Conservation (phyloP, 768 basidiomycete genomes). For the Mycena sanguinolenta region DNA sequence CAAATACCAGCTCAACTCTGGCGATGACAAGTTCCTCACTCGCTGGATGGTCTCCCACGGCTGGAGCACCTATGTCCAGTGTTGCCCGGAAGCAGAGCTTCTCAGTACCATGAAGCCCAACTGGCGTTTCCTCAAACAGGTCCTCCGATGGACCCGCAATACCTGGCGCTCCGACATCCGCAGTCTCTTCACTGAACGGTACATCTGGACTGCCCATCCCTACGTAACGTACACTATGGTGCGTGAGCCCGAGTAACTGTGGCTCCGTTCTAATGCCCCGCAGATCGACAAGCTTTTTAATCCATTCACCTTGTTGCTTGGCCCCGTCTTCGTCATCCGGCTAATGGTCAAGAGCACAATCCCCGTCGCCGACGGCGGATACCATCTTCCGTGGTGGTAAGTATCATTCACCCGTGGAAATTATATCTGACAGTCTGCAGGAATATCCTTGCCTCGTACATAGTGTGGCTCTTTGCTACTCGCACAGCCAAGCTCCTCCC, state of each 20-base stretch:
- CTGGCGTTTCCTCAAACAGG: conserved; percentile 96
- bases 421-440: conserved; percentile 47
- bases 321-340: conserved; percentile 82
- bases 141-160: conserved; percentile 93
- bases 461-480: conserved; percentile 79
- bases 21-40: conserved; percentile 95
- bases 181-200: conserved; percentile 88
- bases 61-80: conserved; percentile 95
- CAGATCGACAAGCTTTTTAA: conserved; percentile 90
- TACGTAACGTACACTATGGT: conserved; percentile 97
- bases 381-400: conserved; percentile 87
- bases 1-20: conserved; percentile 95
- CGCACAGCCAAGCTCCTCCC: conserved; percentile 87
- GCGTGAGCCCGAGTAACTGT: conserved; percentile 33
- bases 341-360: conserved; percentile 86
- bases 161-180: conserved; percentile 94
- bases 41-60: conserved; percentile 97
- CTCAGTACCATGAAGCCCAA: conserved; percentile 96
- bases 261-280: not conserved
- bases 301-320: conserved; percentile 87
- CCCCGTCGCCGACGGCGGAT: conserved; percentile 75
- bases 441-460: conserved; percentile 78
- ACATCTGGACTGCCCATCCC: conserved; percentile 91
- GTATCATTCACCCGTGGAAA: conserved; percentile 42
- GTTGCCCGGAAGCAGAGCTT: conserved; percentile 87